phyloP scores from a whole-genome alignment of 1,139 yeast species.

The Pichia sp. region DNA sequence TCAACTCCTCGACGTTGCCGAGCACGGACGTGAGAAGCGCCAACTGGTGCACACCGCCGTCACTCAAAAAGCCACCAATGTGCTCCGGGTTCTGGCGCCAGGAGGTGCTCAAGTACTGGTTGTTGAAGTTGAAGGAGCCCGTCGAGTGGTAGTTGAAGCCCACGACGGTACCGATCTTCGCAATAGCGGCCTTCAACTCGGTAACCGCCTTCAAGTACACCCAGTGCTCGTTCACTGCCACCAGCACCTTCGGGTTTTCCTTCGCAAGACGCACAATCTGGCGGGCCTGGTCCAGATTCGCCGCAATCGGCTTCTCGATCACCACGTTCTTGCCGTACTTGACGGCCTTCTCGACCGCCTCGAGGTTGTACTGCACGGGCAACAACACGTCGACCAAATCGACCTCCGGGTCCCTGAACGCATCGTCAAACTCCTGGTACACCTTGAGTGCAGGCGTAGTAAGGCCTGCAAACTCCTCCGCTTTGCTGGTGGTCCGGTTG shows the following conservation, averaged over 20 bases:
- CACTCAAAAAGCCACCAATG: slow-evolving; percentile 84
- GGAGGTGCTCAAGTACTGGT: slow-evolving; percentile 48
- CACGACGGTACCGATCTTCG: slow-evolving; percentile 69
- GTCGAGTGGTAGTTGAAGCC: slow-evolving; percentile 79
- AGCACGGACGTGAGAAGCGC: slow-evolving; percentile 80
- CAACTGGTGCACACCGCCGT: slow-evolving; percentile 93
- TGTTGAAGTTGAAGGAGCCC: slow-evolving; percentile 65
- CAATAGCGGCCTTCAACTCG: slow-evolving; percentile 50
- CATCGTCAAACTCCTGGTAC: slow-evolving; percentile 59
- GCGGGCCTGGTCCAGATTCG: slow-evolving; percentile 71
- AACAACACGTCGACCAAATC: slow-evolving; percentile 79
- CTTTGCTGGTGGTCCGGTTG: slow-evolving; percentile 81
- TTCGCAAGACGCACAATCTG: slow-evolving; percentile 67
- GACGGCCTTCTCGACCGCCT: slow-evolving; percentile 60
- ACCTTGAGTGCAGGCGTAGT: slow-evolving; percentile 56
- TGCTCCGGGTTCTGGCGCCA: slow-evolving; percentile 60
- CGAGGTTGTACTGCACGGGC: slow-evolving; percentile 77
- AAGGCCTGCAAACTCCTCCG: slow-evolving; percentile 66
- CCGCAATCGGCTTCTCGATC: slow-evolving; percentile 90
- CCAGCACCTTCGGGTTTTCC: slow-evolving; percentile 47
- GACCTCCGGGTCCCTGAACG: slow-evolving; percentile 57
- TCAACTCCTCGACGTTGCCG: slow-evolving; percentile 64
- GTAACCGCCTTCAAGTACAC: slow-evolving; percentile 57
- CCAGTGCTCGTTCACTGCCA: slow-evolving; percentile 83
- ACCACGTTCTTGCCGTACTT: slow-evolving; percentile 70